A percentile compares a stretch with the other conserved stretches of the same genome.
Evolutionary conservation across 2,329 filamentous ascomycete genomes (phyloP).

Genomic region (Plectosphaerella plurivora): DNA sequence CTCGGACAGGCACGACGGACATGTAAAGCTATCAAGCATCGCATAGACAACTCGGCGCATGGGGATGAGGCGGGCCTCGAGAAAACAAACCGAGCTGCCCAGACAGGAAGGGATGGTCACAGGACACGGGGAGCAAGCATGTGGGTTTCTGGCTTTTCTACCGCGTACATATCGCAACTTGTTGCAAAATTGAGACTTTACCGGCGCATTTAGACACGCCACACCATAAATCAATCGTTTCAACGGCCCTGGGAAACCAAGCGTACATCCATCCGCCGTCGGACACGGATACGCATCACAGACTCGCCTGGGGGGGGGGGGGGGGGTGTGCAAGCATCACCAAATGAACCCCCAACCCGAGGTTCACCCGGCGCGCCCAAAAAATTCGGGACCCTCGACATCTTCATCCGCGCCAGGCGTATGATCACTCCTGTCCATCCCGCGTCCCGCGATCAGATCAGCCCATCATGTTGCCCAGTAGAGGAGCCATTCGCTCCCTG

Average conservation of each 20-base stretch:
- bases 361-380: conserved; percentile 27
- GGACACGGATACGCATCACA: background rate
- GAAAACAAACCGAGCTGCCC: too few relatives aligned
- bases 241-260: too few relatives aligned
- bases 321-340: background rate
- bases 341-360: conserved; percentile 16
- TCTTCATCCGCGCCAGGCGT: conserved; percentile 1
- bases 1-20: too few relatives aligned
- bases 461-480: conserved; percentile 38
- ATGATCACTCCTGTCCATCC: conserved; percentile 12
- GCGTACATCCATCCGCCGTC: too few relatives aligned
- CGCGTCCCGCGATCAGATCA: conserved; percentile 8
- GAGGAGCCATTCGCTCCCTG: conserved; percentile 36
- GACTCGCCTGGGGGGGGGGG: background rate
- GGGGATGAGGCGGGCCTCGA: too few relatives aligned
- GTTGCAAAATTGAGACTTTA: too few relatives aligned
- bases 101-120: too few relatives aligned
- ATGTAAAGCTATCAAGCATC: too few relatives aligned
- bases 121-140: conserved; percentile 1
- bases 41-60: too few relatives aligned
- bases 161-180: too few relatives aligned
- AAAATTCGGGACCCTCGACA: conserved; percentile 20
- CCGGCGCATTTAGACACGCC: too few relatives aligned
- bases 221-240: too few relatives aligned
- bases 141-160: background rate